A percentile compares a stretch with the other conserved stretches of the same genome.
Evolutionary conservation across 2,329 filamentous ascomycete species (phyloP).

Genomic region (Pseudogymnoascus sp.): DNA sequence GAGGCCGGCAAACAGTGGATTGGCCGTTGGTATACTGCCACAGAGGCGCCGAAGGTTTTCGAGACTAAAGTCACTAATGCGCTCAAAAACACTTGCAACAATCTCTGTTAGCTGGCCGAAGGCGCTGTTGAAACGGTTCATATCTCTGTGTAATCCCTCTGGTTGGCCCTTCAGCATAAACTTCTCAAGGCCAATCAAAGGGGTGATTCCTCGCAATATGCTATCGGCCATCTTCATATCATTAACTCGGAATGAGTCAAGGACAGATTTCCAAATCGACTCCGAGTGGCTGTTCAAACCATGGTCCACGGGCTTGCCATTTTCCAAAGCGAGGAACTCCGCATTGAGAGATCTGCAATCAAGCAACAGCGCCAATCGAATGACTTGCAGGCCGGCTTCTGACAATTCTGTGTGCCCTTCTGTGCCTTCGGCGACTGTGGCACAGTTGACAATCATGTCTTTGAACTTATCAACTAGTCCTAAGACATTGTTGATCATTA

Average conservation of each 20-base stretch:
- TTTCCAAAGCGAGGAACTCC: constrained; percentile 61
- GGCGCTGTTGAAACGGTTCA: constrained; percentile 70
- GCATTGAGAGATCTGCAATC: constrained; percentile 65
- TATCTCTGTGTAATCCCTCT: constrained; percentile 37
- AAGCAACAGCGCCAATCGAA: constrained; percentile 60
- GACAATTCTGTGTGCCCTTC: constrained; percentile 47
- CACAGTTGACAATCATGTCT: constrained; percentile 51
- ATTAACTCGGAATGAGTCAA: constrained; percentile 59
- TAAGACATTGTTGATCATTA: constrained; percentile 59
- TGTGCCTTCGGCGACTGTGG: constrained; percentile 39
- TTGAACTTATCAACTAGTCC: constrained; percentile 60
- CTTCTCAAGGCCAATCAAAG: constrained; percentile 69
- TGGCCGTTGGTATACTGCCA: constrained; percentile 44
- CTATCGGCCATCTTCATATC: constrained; percentile 68
- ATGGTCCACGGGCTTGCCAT: constrained; percentile 55
- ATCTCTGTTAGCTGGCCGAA: constrained; percentile 56
- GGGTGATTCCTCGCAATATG: constrained; percentile 54
- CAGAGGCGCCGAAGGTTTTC: constrained; percentile 59
- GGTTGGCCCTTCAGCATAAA: constrained; percentile 40
- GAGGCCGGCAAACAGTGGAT: constrained; percentile 70
- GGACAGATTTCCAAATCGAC: constrained; percentile 71
- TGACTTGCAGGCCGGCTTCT: constrained; percentile 54
- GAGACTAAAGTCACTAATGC: constrained; percentile 69
- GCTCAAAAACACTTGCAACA: constrained; percentile 69
- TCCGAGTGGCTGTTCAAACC: constrained; percentile 65